Conservation (phyloP, 2,329 filamentous ascomycete species). For the Fusarium sp. region DNA sequence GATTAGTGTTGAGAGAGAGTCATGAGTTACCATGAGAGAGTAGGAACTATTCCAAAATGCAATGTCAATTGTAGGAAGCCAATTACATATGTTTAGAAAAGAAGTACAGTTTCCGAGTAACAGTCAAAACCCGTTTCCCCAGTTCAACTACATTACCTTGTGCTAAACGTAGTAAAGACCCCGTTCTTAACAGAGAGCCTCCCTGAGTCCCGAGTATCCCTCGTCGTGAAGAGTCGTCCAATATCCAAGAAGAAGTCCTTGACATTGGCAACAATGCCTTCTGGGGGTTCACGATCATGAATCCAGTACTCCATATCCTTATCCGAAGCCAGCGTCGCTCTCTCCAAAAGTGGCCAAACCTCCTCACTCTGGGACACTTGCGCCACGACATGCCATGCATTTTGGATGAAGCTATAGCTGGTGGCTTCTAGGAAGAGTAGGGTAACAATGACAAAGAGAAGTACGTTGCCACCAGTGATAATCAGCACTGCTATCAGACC, state of each 20-base stretch:
- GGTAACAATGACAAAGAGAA: not conserved
- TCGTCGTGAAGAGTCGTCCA: not conserved
- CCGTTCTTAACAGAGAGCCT: not conserved
- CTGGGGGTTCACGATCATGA: not conserved
- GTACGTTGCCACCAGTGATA: not conserved
- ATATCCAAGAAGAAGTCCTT: not conserved
- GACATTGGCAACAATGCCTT: not conserved
- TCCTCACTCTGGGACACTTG: not conserved
- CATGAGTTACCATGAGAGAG: too few relatives aligned
- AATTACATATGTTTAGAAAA: too few relatives aligned
- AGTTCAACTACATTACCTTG: not conserved
- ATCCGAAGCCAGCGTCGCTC: not conserved
- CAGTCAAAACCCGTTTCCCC: too few relatives aligned
- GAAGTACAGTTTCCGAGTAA: too few relatives aligned
- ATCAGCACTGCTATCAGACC: not conserved
- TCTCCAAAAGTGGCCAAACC: not conserved
- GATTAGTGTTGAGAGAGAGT: too few relatives aligned
- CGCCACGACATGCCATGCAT: not conserved
- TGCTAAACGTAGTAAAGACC: not conserved
- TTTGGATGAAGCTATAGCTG: not conserved
- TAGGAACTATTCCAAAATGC: too few relatives aligned
- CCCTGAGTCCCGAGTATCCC: not conserved
- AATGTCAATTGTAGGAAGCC: too few relatives aligned
- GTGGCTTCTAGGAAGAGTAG: not conserved
- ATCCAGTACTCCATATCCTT: not conserved